Base-by-base conservation (phyloP, 2,329 filamentous ascomycete species). In the Fonsecaea nubica region DNA sequence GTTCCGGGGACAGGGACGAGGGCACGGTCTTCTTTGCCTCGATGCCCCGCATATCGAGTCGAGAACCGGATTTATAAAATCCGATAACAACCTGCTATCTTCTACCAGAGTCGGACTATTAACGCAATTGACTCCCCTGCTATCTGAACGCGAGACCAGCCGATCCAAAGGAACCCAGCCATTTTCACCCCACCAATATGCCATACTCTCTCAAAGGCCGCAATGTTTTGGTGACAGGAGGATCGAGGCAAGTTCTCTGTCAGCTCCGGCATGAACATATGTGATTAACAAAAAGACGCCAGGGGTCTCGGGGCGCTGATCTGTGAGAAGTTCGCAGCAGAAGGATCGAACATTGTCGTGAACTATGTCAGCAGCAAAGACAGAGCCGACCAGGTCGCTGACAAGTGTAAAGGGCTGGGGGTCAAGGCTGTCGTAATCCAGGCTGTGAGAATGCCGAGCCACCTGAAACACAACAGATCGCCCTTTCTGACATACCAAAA, bases 251-350 rank as follows among this genome's bases (percentile, higher is more conserved):
- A 69, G 80, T 74, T n/a, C 36, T 30, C 21, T 35, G 1, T 33
- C 12, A 21, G 21, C 38, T 9, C 30, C 38, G 3, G 33, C 33
- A 10, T 25, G 25, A 7, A 38, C 12, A 33, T 21, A 15, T 38
- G 21, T 57, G 18, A 53, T 45, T 33, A 42, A 25, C 52, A 13
- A 30, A 25, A 10, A 63, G 21, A 13, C 56, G n/a, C n/a, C 64
- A 87, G 91, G 71, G 92, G 91, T 2, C 84, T 94, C 36, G 92
- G 92, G 40, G 91, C 90, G 52, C 82, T 89, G 3, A 83, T 91
- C 2, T 85, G 84, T 45, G 84, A 85, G 63, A 86, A 88, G 36
- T 92, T 93, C 72, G 90, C 90, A 8, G 79, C 83, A 25, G 83
- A 89, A 72, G 90, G 90, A 55, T 86, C 86, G 75, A 89, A 90